Percentiles rank a stretch among this genome's conserved stretches.
Conservation (phyloP, 2,329 filamentous ascomycete genomes). For the Colletotrichum musae region DNA sequence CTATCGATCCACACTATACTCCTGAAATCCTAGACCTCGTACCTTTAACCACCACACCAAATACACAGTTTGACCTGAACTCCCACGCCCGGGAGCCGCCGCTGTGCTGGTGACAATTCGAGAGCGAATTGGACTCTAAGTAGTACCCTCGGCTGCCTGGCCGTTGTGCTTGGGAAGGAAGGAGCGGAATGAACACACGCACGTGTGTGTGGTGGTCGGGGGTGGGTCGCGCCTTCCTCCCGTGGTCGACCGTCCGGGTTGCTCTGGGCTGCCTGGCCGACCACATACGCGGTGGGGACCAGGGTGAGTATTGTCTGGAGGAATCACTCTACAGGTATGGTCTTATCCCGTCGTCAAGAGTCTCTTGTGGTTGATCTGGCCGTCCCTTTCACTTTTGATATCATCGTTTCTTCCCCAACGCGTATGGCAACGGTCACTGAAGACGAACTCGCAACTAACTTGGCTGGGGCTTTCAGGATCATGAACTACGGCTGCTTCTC, state of each 20-base stretch:
- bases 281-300: neutral
- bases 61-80: neutral
- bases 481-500: no score
- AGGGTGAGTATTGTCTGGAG: neutral
- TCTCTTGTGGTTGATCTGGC: no score
- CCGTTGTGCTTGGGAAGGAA: neutral
- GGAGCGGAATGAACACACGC: neutral
- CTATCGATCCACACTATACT: neutral
- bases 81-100: neutral
- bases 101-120: neutral
- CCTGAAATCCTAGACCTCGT: neutral
- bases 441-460: no score
- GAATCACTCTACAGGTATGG: no score
- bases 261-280: no score
- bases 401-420: no score
- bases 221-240: neutral
- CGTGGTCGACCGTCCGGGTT: no score
- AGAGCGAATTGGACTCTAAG: neutral
- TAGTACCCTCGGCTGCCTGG: neutral
- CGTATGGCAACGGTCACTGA: no score
- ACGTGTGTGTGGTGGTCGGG: no score
- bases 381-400: no score
- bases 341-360: no score
- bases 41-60: neutral
- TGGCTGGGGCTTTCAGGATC: no score